A percentile compares a stretch with the other conserved stretches of the same genome.
phyloP scores from a whole-genome alignment of 2,329 filamentous ascomycete genomes.

The Cadophora luteo-olivacea region DNA sequence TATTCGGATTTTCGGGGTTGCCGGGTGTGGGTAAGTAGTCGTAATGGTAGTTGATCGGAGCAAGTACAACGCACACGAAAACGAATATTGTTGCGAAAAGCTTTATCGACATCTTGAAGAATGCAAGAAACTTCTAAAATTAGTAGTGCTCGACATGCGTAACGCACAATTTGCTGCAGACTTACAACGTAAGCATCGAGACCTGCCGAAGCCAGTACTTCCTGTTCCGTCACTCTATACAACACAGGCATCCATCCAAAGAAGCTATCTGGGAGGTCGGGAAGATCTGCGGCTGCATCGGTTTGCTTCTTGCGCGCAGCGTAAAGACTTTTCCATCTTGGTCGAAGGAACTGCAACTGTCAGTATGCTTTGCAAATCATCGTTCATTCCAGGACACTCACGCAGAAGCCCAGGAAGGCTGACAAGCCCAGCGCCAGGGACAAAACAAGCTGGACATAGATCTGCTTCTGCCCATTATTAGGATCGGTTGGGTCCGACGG shows the following conservation, averaged over 20 bases:
- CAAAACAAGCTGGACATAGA: slow-evolving; percentile 70
- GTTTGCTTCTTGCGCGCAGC: slow-evolving; percentile 83
- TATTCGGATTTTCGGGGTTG: slow-evolving; percentile 43
- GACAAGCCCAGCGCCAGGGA: slow-evolving; percentile 72
- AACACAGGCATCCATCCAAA: slow-evolving; percentile 93
- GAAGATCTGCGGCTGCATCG: slow-evolving; percentile 65
- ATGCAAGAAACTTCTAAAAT: slow-evolving; percentile 73
- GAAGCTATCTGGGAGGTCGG: slow-evolving; percentile 80
- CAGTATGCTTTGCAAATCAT: slow-evolving; percentile 31
- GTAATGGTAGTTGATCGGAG: slow-evolving; percentile 82
- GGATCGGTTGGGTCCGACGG: slow-evolving; percentile 40
- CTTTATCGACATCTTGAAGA: slow-evolving; percentile 94
- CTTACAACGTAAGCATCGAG: slow-evolving; percentile 91
- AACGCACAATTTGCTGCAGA: background rate
- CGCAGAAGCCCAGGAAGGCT: slow-evolving; percentile 80
- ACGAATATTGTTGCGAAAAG: slow-evolving; percentile 82
- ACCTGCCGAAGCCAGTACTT: slow-evolving; percentile 87
- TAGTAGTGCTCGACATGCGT: background rate
- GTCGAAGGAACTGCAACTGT: slow-evolving; percentile 74
- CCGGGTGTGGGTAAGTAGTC: slow-evolving; percentile 43
- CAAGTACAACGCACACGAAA: slow-evolving; percentile 80
- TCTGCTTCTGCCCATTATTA: slow-evolving; percentile 37
- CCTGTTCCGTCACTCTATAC: slow-evolving; percentile 84
- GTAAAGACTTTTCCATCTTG: slow-evolving; percentile 91
- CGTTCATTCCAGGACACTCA: slow-evolving; percentile 49